Conservation (phyloP, 257 asterid genomes). For the Solanum habrochaites region DNA sequence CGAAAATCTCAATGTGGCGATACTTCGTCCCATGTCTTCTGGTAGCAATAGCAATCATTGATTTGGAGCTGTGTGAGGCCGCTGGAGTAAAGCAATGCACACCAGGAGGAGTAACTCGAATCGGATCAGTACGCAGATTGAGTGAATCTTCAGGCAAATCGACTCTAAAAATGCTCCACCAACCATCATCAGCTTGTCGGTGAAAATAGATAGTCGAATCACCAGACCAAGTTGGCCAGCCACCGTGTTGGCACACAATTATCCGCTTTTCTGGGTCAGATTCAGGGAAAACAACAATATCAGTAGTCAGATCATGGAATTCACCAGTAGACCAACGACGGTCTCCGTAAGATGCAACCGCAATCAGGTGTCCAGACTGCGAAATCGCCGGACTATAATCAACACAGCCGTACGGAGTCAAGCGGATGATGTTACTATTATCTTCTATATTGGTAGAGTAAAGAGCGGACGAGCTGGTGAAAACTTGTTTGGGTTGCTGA, state of each 20-base stretch:
- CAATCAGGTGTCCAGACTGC: constrained; percentile 44
- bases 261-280: constrained; percentile 33
- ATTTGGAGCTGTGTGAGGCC: constrained; percentile 19
- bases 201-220: constrained; percentile 60
- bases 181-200: constrained; percentile 67
- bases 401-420: constrained; percentile 47
- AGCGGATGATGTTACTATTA: constrained; percentile 7
- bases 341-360: constrained; percentile 58
- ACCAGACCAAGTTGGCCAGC: constrained; percentile 79
- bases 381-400: constrained; percentile 76
- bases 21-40: constrained; percentile 44
- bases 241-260: constrained; percentile 47
- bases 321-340: constrained; percentile 50
- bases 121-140: not conserved
- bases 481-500: constrained; percentile 31
- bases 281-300: constrained; percentile 45
- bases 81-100: constrained; percentile 69
- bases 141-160: constrained; percentile 20
- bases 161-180: constrained; percentile 77
- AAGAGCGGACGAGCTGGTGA: constrained; percentile 58
- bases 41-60: constrained; percentile 48
- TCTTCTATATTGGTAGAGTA: constrained; percentile 24
- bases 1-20: constrained; percentile 72
- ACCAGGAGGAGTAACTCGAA: constrained; percentile 70
- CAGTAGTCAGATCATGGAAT: constrained; percentile 49